Percentiles rank a stretch among this genome's conserved stretches.
Evolutionary conservation across 2,329 filamentous ascomycete species (phyloP).

Genomic region (Escovopsis sp.): DNA sequence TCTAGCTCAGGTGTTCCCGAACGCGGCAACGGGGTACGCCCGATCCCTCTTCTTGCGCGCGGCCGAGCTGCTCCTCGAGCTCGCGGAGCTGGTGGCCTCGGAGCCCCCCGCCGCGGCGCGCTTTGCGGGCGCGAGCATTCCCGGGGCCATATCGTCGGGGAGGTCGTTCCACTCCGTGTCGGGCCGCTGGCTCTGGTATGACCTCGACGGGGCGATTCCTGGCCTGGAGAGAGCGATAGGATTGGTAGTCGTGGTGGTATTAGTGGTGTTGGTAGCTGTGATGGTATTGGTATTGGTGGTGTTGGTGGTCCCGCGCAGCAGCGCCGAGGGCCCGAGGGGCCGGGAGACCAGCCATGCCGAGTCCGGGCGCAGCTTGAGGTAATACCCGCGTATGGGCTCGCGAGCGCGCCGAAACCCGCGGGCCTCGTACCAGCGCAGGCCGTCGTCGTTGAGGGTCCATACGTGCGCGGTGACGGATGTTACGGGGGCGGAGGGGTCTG

Average conservation of each 20-base stretch:
- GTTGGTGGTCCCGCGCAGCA: conserved; percentile 5
- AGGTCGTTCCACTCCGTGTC: conserved; percentile 53
- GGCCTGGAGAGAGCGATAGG: conserved; percentile 13
- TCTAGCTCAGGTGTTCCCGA: conserved; percentile 26
- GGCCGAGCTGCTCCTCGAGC: conserved; percentile 41
- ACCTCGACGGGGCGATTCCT: conserved; percentile 14
- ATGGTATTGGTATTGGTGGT: conserved; percentile 8
- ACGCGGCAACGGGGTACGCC: conserved; percentile 47
- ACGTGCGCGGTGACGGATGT: conserved; percentile 46
- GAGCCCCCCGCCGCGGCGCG: conserved; percentile 1
- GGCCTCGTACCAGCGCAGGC: conserved; percentile 44
- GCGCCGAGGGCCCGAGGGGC: conserved; percentile 19
- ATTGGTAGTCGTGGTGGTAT: conserved; percentile 9
- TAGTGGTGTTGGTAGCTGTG: conserved; percentile 8
- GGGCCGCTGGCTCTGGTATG: conserved; percentile 44
- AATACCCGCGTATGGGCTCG: conserved; percentile 41
- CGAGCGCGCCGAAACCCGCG: conserved; percentile 39
- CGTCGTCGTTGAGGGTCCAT: conserved; percentile 52
- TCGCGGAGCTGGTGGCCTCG: conserved; percentile 25
- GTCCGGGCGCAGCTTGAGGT: conserved; percentile 45
- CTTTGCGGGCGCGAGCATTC: conserved; percentile 16
- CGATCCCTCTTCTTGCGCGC: conserved; percentile 44
- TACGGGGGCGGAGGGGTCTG: conserved; percentile 23
- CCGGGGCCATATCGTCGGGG: conserved; percentile 41
- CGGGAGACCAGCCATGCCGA: conserved; percentile 46